phyloP scores from a whole-genome alignment of 2,329 filamentous ascomycete genomes.

The Ophiostoma sp. region DNA sequence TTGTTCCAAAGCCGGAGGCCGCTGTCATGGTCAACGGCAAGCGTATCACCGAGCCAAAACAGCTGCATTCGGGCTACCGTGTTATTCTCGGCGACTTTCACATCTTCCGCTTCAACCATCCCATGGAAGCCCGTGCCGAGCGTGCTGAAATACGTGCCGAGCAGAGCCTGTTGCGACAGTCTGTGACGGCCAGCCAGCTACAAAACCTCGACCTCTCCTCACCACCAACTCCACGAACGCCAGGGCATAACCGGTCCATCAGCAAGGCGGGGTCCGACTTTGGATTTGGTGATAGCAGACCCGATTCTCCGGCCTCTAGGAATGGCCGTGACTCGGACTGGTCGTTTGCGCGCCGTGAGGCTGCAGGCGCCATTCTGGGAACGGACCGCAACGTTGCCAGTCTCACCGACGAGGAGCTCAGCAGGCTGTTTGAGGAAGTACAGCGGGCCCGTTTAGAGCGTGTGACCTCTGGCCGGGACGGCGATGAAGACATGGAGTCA shows the following conservation, averaged over 20 bases:
- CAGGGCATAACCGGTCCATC: conserved; percentile 70
- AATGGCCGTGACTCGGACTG: conserved; percentile 81
- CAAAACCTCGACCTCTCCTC: conserved; percentile 51
- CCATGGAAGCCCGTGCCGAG: conserved; percentile 89
- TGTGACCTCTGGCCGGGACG: conserved; percentile 64
- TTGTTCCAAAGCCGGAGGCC: conserved; percentile 83
- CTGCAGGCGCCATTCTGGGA: conserved; percentile 83
- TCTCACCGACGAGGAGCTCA: conserved; percentile 88
- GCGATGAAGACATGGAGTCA: conserved; percentile 86
- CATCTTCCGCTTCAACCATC: conserved; percentile 97
- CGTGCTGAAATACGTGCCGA: conserved; percentile 74
- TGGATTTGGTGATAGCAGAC: conserved; percentile 56
- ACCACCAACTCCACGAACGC: conserved; percentile 49
- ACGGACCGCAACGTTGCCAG: conserved; percentile 86
- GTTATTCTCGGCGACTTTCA: conserved; percentile 97
- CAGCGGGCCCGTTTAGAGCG: conserved; percentile 76
- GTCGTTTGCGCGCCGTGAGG: conserved; percentile 88
- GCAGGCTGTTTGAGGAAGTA: conserved; percentile 88
- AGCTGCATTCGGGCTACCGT: conserved; percentile 84
- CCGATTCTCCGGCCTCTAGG: conserved; percentile 72
- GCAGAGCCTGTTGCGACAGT: conserved; percentile 80
- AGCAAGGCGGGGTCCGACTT: conserved; percentile 76
- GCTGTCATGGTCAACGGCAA: conserved; percentile 97
- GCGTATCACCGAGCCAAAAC: conserved; percentile 76
- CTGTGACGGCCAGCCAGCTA: conserved; percentile 59